Base-by-base conservation (phyloP, 306 rosid genomes). In the Ziziphus jujuba region DNA sequence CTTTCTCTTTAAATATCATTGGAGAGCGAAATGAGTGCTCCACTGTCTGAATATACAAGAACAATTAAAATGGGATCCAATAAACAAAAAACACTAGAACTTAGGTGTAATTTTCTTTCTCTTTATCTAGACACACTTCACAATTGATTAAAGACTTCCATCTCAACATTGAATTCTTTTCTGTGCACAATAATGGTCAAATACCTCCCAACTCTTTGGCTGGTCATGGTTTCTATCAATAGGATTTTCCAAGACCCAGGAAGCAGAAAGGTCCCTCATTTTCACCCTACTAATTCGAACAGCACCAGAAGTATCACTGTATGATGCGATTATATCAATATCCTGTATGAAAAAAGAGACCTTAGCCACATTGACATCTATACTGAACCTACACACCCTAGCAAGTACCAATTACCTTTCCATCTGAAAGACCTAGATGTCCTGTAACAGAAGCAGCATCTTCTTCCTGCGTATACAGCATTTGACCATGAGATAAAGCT, bases 211-310 rank as follows among this genome's bases (percentile, higher is more conserved):
- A 71, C 57, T 81, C 80, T 61, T 74, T 71, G 84, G 81, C 75
- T 66, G 84, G 17, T 68, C 86, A 67, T 62, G 71, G 67, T 66
- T 76, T 43, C 72, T 84, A 76, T 78, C 75, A 72, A 40, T 63
- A 59, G 93, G 89, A 70, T 86, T 86, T 83, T 93, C 95, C 91
- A 89, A 81, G 36, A 88, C 82, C 98, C 98, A 93, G 28, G 98
- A 93, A 72, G 90, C 83, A 40, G 98, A 93, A 23, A 93, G 69
- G 69, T 84, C 89, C 56, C 82, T 85, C 87, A 83, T 65, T 82
- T 85, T 93, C 80, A 93, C 81, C 84, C 87, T 88, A 72, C 90
- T 78, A 19, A 84, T 80, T 63, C 65, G 85, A 73, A 90, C 19
- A 66, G 81, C 86, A 58, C 98, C 98, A 75, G 81, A 78, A 21